Evolutionary conservation across 2,329 filamentous ascomycete genomes (phyloP).

Genomic region (Trichoderma sp.): DNA sequence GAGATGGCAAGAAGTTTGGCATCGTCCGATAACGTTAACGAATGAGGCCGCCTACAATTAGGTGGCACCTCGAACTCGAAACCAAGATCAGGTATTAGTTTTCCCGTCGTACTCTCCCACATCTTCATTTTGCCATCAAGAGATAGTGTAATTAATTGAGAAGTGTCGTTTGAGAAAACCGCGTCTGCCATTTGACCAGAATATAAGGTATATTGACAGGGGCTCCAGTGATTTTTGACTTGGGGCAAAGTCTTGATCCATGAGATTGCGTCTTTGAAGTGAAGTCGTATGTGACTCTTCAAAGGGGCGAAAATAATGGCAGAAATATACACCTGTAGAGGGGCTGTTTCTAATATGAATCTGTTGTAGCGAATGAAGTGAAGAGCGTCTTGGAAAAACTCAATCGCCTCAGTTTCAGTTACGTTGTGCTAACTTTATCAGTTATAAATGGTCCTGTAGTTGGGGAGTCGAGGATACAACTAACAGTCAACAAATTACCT

Average conservation of each 20-base stretch:
- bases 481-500: not conserved
- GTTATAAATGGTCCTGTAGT: not conserved
- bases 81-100: not conserved
- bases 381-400: slow-evolving; percentile 8
- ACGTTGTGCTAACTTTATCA: not conserved
- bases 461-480: not conserved
- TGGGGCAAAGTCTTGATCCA: slow-evolving; percentile 10
- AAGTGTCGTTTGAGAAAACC: not conserved
- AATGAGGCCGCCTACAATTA: rapidly evolving
- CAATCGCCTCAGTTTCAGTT: not conserved
- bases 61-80: rapidly evolving
- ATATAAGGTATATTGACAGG: not conserved
- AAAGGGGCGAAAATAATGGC: slow-evolving; percentile 12
- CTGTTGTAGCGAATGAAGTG: slow-evolving; percentile 10
- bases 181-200: not conserved
- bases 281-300: not conserved
- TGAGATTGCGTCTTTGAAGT: slow-evolving; percentile 1
- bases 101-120: not conserved
- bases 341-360: not conserved
- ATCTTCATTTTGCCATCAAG: rapidly evolving
- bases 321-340: slow-evolving; percentile 13
- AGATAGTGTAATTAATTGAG: not conserved
- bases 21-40: not conserved
- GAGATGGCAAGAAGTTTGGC: not conserved
- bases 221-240: not conserved